Conservation (phyloP, 2,329 filamentous ascomycete species). For the Microdochium bolleyi region DNA sequence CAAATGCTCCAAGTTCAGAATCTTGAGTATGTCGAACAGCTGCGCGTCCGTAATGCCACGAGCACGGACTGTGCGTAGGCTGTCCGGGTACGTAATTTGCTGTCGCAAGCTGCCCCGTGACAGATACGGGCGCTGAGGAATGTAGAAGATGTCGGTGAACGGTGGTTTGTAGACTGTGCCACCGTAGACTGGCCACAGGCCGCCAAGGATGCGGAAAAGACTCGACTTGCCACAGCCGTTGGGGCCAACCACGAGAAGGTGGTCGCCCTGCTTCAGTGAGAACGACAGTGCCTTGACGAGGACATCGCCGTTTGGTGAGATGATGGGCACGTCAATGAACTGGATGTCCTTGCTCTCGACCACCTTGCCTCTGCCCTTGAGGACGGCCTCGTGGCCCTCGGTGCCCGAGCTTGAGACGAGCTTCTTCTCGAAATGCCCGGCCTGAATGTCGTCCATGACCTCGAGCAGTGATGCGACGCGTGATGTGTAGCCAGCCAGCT, state of each 20-base stretch:
- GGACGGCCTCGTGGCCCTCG: constrained; percentile 73
- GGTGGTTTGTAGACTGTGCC: constrained; percentile 87
- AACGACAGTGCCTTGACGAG: constrained; percentile 82
- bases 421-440: constrained; percentile 91
- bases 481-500: constrained; percentile 90
- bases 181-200: constrained; percentile 95
- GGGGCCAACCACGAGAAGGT: constrained; percentile 88
- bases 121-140: constrained; percentile 90
- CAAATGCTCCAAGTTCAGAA: constrained; percentile 76
- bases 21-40: constrained; percentile 65
- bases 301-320: constrained; percentile 93
- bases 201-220: constrained; percentile 91
- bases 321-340: constrained; percentile 64
- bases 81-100: constrained; percentile 95
- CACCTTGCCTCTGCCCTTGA: constrained; percentile 73
- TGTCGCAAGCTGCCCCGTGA: constrained; percentile 87
- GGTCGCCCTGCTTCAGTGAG: constrained; percentile 75
- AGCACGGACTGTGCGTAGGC: constrained; percentile 75
- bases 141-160: constrained; percentile 94
- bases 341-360: constrained; percentile 57
- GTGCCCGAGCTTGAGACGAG: constrained; percentile 82
- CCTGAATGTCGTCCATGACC: constrained; percentile 88
- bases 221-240: constrained; percentile 97
- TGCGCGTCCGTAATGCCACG: constrained; percentile 78
- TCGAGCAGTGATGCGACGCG: constrained; percentile 83